Evolutionary conservation across 192 early-diverging fungal genomes (phyloP).

Genomic region (Gryganskiella cystojenkinii): DNA sequence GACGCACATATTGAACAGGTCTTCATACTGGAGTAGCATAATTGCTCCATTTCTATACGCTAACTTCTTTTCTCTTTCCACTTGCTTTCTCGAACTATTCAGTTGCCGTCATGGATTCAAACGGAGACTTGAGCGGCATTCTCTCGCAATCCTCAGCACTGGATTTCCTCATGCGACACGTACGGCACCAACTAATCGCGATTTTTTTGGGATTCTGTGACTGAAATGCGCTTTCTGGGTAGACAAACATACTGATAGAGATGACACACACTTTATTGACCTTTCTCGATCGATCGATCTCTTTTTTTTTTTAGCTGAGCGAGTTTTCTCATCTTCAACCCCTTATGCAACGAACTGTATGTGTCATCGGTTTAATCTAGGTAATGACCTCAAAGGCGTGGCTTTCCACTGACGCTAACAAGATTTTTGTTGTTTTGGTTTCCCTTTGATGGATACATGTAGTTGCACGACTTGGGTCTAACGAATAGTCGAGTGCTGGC

Average conservation of each 20-base stretch:
- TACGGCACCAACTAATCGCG: too few relatives aligned
- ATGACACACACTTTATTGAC: background rate
- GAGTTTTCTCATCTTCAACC: slow-evolving; percentile 42
- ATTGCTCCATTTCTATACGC: background rate
- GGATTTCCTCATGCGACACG: slow-evolving; percentile 74
- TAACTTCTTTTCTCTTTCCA: background rate
- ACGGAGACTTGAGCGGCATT: slow-evolving; percentile 76
- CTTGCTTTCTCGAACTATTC: background rate
- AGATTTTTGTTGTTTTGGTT: too few relatives aligned
- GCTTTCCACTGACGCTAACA: background rate
- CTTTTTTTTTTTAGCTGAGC: slow-evolving; percentile 24
- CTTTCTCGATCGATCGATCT: background rate
- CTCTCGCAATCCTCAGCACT: slow-evolving; percentile 80
- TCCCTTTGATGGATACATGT: too few relatives aligned
- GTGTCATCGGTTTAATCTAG: background rate
- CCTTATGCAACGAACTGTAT: slow-evolving; percentile 41
- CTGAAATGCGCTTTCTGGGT: background rate
- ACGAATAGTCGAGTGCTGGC: slow-evolving; percentile 26
- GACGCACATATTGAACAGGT: background rate
- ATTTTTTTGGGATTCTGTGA: background rate
- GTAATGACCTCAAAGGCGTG: background rate
- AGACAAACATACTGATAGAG: background rate
- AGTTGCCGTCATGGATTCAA: slow-evolving; percentile 78
- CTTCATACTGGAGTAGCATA: background rate
- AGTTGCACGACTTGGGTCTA: slow-evolving; percentile 43